Base-by-base conservation (phyloP, 441 rosid species). In the Hypseocharis bilobata region DNA sequence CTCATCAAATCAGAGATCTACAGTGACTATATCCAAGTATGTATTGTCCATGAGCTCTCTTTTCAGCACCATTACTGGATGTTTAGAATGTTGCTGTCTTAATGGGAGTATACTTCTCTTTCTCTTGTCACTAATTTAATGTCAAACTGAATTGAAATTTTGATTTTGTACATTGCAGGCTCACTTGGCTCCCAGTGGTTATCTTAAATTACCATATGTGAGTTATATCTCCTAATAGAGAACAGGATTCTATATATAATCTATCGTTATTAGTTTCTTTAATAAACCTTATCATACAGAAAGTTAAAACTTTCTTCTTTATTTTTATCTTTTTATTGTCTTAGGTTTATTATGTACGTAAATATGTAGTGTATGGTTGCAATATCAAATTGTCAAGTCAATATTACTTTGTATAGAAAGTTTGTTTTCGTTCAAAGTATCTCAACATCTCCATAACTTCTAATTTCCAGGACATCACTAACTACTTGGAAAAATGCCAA, bases 101-200 rank as follows among this genome's bases (percentile, higher is more conserved):
- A 0, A 38, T 60, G 60, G 62, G n/a, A 45, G 25, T 17, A 30
- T 47, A 30, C 52, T 36, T n/a, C 55, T 25, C 30, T 22, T 52
- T 28, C 23, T 60, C 60, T 55, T 28, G 3, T 13, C 64, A 4
- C 7, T 34, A 40, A 26, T 3, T n/a, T 52, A 30, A 16, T 51
- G 14, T 25, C 60, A 52, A 69, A 16, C 40, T n/a, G 19, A 47
- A 16, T 63, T 57, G 45, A 51, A 32, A 11, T 20, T 38, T 59
- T 64, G 64, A 55, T 55, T 17, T 62, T 66, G 67, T 72, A 30
- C 74, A 71, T 66, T 72, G 81, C 83, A 84, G 91, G 82, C 81
- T 68, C 91, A 86, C 77, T 72, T 88, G 81, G 91, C 95, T 68
- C 91, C 91, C 4, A 84, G 89, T 57, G 91, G 91, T 70, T 88